These are phyloP conservation scores for Vitrella brassicaformis DNA, from an alignment of 73 alveolate species.

Conservation along the genomic window DNA sequence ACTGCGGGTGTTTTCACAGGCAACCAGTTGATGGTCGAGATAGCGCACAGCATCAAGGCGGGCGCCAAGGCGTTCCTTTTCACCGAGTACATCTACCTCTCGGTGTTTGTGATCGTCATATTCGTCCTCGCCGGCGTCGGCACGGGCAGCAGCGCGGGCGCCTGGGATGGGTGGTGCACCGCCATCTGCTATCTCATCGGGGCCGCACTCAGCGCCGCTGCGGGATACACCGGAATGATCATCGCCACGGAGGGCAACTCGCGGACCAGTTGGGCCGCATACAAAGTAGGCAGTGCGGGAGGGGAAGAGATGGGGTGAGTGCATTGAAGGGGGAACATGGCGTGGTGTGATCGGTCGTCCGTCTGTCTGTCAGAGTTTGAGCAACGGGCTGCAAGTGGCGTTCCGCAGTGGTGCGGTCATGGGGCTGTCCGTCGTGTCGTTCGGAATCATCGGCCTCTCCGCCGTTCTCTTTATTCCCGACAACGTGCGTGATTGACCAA, in stretches of 20 bases:
- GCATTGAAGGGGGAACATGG: no score
- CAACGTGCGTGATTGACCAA: not conserved
- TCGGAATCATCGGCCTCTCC: not conserved
- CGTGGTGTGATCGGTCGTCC: not conserved
- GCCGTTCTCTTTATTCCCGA: not conserved
- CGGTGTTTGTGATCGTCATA: conserved; percentile 38
- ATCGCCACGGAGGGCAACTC: conserved; percentile 15
- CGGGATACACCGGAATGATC: conserved; percentile 58
- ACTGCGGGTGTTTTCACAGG: no score
- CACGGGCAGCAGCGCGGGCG: conserved; percentile 19
- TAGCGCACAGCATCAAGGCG: no score
- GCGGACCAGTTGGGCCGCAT: conserved; percentile 22
- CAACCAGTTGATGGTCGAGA: no score
- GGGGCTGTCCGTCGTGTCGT: not conserved
- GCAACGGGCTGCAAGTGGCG: conserved; percentile 18
- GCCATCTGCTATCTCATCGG: conserved; percentile 65
- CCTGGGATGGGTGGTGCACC: conserved; percentile 43
- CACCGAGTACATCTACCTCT: conserved; percentile 54
- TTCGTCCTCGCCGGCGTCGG: conserved; percentile 44
- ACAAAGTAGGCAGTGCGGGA: no score
- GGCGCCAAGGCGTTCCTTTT: conserved; percentile 69
- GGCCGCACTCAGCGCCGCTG: conserved; percentile 53
- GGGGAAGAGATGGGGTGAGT: no score
- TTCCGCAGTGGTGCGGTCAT: conserved; percentile 13
- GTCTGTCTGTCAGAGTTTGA: no score